phyloP scores from a whole-genome alignment of 2,329 filamentous ascomycete species.

The Paraphaeosphaeria sporulosa region DNA sequence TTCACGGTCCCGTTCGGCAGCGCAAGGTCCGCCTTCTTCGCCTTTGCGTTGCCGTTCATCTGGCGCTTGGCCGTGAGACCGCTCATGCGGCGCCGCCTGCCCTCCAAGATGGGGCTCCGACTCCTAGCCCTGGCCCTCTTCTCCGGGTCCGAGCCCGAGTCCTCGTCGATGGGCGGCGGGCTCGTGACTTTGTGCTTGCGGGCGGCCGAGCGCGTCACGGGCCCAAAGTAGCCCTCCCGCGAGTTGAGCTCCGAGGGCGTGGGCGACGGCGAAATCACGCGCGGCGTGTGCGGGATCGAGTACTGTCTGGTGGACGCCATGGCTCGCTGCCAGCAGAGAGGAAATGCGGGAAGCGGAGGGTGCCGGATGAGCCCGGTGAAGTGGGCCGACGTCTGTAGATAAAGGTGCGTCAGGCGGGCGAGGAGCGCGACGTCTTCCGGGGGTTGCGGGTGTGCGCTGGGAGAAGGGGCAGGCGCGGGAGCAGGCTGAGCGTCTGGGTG shows the following conservation, averaged over 20 bases:
- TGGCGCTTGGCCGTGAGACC: constrained; percentile 61
- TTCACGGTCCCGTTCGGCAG: constrained; percentile 60
- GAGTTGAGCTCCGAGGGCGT: constrained; percentile 57
- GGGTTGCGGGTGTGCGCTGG: constrained; percentile 22
- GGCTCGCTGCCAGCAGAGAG: constrained; percentile 45
- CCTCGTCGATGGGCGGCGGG: constrained; percentile 69
- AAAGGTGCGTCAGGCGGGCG: constrained; percentile 35
- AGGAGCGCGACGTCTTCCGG: constrained; percentile 29
- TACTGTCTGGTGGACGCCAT: constrained; percentile 60
- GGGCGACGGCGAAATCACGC: constrained; percentile 89
- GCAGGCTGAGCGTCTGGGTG: constrained; percentile 20
- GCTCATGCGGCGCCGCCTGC: constrained; percentile 56
- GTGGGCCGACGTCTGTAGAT: constrained; percentile 42
- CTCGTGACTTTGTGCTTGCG: constrained; percentile 65
- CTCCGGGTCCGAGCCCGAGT: constrained; percentile 63
- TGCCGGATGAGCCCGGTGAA: constrained; percentile 65
- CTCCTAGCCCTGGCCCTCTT: constrained; percentile 73
- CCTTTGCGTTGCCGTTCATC: constrained; percentile 28
- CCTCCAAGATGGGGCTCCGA: constrained; percentile 67
- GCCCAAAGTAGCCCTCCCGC: constrained; percentile 71
- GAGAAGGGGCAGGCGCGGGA: constrained; percentile 28
- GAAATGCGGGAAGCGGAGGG: constrained; percentile 68
- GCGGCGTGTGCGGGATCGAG: constrained; percentile 77
- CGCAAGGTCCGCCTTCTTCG: constrained; percentile 50
- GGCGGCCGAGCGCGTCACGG: constrained; percentile 78